These are phyloP conservation scores for Hanseniaspora sp. DNA, from an alignment of 1,139 yeast genomes.

Conservation along the genomic window DNA sequence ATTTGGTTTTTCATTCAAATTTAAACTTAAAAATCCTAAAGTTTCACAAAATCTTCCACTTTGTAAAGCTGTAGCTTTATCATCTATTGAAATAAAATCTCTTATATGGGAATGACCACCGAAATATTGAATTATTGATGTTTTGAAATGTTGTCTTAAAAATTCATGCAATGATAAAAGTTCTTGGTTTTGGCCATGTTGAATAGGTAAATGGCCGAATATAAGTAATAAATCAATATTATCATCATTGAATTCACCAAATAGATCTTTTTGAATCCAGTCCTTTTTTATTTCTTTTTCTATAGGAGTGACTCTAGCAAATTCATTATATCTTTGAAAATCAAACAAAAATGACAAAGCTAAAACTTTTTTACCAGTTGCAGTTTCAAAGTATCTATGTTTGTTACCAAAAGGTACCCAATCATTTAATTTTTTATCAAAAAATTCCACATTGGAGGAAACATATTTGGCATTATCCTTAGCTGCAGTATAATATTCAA, in stretches of 20 bases:
- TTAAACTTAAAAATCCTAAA: constrained; percentile 69
- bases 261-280: constrained; percentile 51
- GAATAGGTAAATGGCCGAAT: constrained; percentile 73
- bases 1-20: constrained; percentile 28
- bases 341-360: constrained; percentile 75
- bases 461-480: constrained; percentile 54
- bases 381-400: constrained; percentile 55
- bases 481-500: constrained; percentile 54
- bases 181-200: constrained; percentile 43
- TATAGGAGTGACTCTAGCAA: constrained; percentile 57
- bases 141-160: constrained; percentile 50
- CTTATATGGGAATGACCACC: constrained; percentile 95
- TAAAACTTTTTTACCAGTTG: constrained; percentile 43
- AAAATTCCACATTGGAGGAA: constrained; percentile 69
- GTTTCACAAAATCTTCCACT: constrained; percentile 93
- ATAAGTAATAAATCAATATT: constrained; percentile 56
- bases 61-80: constrained; percentile 61
- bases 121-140: constrained; percentile 63
- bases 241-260: constrained; percentile 35
- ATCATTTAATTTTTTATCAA: constrained; percentile 37
- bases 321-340: constrained; percentile 50
- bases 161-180: constrained; percentile 40
- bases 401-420: constrained; percentile 60
- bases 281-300: constrained; percentile 41
- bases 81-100: constrained; percentile 64